Evolutionary conservation across 768 basidiomycete species (phyloP).

Genomic region (Panellus pusillus): DNA sequence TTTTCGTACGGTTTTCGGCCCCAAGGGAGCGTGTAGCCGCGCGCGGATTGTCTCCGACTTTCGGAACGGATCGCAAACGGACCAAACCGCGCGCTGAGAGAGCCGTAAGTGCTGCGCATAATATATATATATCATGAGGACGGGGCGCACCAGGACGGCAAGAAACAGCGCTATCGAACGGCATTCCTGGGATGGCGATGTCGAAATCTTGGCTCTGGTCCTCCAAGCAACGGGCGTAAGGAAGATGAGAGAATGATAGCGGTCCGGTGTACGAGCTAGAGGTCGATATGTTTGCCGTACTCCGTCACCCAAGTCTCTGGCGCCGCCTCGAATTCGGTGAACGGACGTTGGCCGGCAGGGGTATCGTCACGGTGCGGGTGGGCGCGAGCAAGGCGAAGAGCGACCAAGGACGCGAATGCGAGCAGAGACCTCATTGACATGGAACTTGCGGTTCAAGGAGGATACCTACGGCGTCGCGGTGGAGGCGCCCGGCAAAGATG

Average conservation of each 20-base stretch:
- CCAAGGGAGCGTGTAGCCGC: constrained; percentile 74
- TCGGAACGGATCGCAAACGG: constrained; percentile 84
- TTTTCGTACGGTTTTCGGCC: constrained; percentile 58
- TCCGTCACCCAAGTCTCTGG: constrained; percentile 59
- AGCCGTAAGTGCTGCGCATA: not conserved
- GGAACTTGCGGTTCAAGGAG: too few species aligned
- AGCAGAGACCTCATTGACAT: too few species aligned
- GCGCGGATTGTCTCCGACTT: constrained; percentile 60
- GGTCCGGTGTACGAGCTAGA: constrained; percentile 55
- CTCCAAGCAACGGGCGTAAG: constrained; percentile 72
- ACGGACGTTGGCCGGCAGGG: constrained; percentile 8
- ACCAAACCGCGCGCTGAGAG: constrained; percentile 77
- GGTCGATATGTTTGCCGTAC: constrained; percentile 75
- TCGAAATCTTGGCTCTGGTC: constrained; percentile 56
- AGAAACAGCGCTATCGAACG: constrained; percentile 72
- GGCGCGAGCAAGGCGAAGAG: too few species aligned
- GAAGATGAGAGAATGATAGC: constrained; percentile 79
- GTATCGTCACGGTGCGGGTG: not conserved
- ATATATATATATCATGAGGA: not conserved
- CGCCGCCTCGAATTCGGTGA: constrained; percentile 7
- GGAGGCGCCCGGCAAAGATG: too few species aligned
- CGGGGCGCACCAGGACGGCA: constrained; percentile 53
- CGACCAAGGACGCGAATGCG: too few species aligned
- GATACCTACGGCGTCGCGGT: too few species aligned
- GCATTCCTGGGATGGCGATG: constrained; percentile 79